Conservation (phyloP, 768 basidiomycete genomes). For the Boletus pseudo-olivaceus region DNA sequence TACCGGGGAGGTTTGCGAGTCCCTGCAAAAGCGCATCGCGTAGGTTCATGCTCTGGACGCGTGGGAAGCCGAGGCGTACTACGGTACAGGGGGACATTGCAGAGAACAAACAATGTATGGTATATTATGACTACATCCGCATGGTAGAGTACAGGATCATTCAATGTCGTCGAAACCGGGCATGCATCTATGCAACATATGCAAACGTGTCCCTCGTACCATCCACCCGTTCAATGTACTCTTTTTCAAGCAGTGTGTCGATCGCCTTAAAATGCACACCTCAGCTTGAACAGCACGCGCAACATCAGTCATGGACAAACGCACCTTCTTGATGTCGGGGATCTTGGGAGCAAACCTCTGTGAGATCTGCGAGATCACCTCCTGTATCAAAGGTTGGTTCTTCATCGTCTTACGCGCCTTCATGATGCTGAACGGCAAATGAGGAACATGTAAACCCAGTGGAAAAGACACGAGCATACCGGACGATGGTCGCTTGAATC, state of each 20-base stretch:
- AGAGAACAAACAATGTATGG: not conserved
- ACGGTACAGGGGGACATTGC: not conserved
- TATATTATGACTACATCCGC: conserved; percentile 21
- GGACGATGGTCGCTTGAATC: conserved; percentile 92
- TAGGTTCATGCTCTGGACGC: conserved; percentile 39
- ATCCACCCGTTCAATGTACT: conserved; percentile 94
- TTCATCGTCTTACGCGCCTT: conserved; percentile 95
- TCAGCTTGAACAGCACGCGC: not conserved
- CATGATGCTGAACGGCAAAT: conserved; percentile 65
- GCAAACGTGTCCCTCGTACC: conserved; percentile 76
- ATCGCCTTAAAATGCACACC: conserved; percentile 59
- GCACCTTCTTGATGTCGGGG: conserved; percentile 93
- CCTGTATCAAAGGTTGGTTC: conserved; percentile 85
- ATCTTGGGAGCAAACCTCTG: conserved; percentile 90
- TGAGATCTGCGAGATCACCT: conserved; percentile 86
- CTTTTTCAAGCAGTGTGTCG: conserved; percentile 90
- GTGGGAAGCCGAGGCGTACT: conserved; percentile 18
- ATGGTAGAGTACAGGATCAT: conserved; percentile 10
- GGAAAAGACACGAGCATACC: conserved; percentile 32
- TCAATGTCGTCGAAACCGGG: not conserved
- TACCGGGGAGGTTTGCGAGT: conserved; percentile 57
- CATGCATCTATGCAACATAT: conserved; percentile 32
- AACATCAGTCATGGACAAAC: not conserved
- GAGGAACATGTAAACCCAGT: not conserved
- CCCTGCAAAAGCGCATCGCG: conserved; percentile 60